These are phyloP conservation scores for Penicillium oxalicum DNA, from an alignment of 2,329 filamentous ascomycete genomes.

Conservation along the genomic window DNA sequence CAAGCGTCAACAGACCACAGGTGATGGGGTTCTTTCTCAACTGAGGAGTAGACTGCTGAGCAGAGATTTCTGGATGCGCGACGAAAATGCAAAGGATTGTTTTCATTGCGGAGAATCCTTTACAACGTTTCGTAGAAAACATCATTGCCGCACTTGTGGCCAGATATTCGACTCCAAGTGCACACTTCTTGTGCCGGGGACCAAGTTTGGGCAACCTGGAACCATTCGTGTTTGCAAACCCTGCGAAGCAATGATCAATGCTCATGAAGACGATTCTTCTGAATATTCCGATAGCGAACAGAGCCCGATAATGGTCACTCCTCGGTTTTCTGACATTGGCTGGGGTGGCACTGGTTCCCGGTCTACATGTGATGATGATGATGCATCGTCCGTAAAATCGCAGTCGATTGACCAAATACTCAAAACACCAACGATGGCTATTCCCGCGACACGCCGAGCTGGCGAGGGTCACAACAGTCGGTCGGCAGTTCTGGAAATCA, in stretches of 20 bases:
- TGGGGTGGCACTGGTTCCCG: slow-evolving; percentile 41
- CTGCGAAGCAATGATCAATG: slow-evolving; percentile 85
- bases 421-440: slow-evolving; percentile 57
- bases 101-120: slow-evolving; percentile 88
- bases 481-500: slow-evolving; percentile 86
- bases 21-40: slow-evolving; percentile 46
- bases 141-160: slow-evolving; percentile 92
- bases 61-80: slow-evolving; percentile 98
- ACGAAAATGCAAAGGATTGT: slow-evolving; percentile 96
- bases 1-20: slow-evolving; percentile 14
- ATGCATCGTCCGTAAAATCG: slow-evolving; percentile 42
- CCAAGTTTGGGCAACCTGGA: slow-evolving; percentile 78
- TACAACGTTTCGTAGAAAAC: slow-evolving; percentile 88
- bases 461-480: slow-evolving; percentile 75
- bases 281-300: slow-evolving; percentile 72
- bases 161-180: slow-evolving; percentile 98
- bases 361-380: slow-evolving; percentile 43
- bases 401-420: slow-evolving; percentile 43
- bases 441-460: slow-evolving; percentile 57
- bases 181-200: slow-evolving; percentile 81
- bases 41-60: slow-evolving; percentile 83
- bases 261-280: slow-evolving; percentile 83
- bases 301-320: slow-evolving; percentile 57
- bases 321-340: slow-evolving; percentile 57
- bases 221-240: slow-evolving; percentile 86